These are phyloP conservation scores for Paecilomyces sp. DNA, from an alignment of 2,329 filamentous ascomycete genomes.

Conservation along the genomic window DNA sequence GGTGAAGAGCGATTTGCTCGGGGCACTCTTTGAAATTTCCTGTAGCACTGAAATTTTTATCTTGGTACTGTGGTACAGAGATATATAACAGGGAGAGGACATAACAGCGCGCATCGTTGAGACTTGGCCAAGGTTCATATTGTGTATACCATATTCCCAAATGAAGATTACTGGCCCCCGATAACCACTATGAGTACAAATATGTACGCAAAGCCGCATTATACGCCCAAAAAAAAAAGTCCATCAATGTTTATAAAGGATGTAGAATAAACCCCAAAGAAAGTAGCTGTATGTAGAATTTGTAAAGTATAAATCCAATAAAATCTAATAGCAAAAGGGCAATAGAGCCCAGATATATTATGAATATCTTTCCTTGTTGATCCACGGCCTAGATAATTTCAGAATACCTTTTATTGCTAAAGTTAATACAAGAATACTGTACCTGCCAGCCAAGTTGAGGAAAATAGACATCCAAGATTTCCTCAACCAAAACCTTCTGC, in stretches of 20 bases:
- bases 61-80: no score
- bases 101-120: no score
- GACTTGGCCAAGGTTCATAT: no score
- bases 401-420: constrained; percentile 85
- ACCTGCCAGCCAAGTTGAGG: constrained; percentile 81
- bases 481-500: constrained; percentile 70
- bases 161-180: no score
- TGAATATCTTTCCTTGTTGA: constrained; percentile 58
- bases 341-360: constrained; percentile 25
- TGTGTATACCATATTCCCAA: constrained; percentile 54
- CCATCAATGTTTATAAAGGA: neutral
- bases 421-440: constrained; percentile 86
- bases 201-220: neutral
- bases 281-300: neutral
- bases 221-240: neutral
- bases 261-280: neutral
- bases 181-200: neutral
- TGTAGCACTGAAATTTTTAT: no score
- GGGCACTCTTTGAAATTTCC: no score
- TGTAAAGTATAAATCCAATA: neutral
- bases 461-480: constrained; percentile 67
- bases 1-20: no score
- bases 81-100: no score
- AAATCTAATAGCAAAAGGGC: constrained; percentile 18
- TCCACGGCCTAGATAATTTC: constrained; percentile 67